Evolutionary conservation across 2,329 filamentous ascomycete genomes (phyloP).

Genomic region (Akanthomyces muscarius): DNA sequence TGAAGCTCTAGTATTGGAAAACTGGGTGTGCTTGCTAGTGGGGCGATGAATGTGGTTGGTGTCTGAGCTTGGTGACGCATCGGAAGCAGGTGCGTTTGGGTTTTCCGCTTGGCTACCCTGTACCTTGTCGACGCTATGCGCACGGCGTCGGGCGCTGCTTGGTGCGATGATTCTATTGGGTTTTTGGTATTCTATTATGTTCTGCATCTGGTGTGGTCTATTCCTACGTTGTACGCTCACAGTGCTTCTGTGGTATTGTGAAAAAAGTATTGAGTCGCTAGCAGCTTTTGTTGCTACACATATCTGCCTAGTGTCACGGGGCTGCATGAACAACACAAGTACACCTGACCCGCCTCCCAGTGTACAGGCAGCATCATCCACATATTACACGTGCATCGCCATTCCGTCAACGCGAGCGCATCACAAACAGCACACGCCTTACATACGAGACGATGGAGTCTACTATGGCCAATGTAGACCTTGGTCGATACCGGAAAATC

Average conservation of each 20-base stretch:
- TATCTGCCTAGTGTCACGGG: not conserved
- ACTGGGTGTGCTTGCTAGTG: no score
- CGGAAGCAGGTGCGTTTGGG: not conserved
- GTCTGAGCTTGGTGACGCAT: not conserved
- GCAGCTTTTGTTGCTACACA: not conserved
- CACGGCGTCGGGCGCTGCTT: no score
- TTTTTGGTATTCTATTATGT: no score
- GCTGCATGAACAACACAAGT: not conserved
- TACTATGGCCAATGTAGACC: constrained; percentile 57
- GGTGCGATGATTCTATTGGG: no score
- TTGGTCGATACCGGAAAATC: constrained; percentile 73
- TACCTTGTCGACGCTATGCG: not conserved
- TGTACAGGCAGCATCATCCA: not conserved
- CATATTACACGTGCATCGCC: not conserved
- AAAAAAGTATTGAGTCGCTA: no score
- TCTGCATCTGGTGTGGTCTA: no score
- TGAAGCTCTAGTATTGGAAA: not conserved
- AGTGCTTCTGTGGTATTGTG: not conserved
- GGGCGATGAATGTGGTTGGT: no score
- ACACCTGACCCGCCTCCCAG: not conserved
- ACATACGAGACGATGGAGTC: constrained; percentile 29
- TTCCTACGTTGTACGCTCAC: no score
- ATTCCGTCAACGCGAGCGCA: not conserved
- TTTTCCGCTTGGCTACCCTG: not conserved
- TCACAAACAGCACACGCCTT: not conserved